Evolutionary conservation across 768 basidiomycete genomes (phyloP).

Genomic region (Mrakia blollopis): DNA sequence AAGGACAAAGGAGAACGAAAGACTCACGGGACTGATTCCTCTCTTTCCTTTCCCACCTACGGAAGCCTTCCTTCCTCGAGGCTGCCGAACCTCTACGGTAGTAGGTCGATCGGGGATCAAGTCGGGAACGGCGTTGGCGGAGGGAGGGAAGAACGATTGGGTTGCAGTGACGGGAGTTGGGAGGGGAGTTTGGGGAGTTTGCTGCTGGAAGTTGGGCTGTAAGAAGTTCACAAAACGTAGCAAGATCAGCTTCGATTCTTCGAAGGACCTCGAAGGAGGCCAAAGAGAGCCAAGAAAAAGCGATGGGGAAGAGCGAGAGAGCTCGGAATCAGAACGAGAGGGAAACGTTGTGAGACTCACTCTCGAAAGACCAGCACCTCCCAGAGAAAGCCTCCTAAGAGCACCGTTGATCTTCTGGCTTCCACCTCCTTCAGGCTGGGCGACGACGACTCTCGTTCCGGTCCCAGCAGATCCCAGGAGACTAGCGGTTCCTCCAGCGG

Average conservation of each 20-base stretch:
- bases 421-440: neutral
- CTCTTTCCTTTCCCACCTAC: constrained; percentile 4
- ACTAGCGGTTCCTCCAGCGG: neutral
- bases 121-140: neutral
- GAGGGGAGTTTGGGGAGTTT: neutral
- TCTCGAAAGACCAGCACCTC: neutral
- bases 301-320: too few species aligned
- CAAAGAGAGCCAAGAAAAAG: neutral
- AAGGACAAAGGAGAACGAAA: neutral
- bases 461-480: neutral
- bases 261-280: neutral
- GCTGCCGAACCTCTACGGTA: neutral
- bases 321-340: neutral
- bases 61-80: neutral
- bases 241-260: neutral
- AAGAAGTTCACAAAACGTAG: neutral
- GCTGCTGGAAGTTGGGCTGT: neutral
- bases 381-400: neutral
- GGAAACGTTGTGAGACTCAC: neutral
- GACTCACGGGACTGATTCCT: constrained; percentile 14
- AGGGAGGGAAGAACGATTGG: neutral
- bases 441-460: neutral
- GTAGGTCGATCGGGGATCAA: neutral
- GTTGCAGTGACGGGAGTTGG: neutral
- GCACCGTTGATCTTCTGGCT: constrained; percentile 12